Evolutionary conservation across 1,284 basidiomycete genomes (phyloP), one percentile per base, ranked within the genome.

Genomic region (Takashimella koratensis): DNA sequence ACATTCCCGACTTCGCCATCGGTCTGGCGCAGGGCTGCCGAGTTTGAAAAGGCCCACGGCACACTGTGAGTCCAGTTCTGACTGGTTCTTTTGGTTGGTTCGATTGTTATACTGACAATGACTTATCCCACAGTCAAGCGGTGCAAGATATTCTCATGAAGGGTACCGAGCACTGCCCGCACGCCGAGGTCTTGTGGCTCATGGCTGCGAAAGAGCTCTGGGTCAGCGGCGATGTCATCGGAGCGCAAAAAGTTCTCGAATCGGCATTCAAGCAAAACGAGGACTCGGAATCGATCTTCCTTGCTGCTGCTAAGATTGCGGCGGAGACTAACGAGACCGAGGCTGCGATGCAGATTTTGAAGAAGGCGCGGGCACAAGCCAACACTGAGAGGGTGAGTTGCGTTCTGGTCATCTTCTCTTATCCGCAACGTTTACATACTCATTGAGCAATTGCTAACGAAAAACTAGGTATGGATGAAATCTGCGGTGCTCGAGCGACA

Each of bases 131-230:
- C 57, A 88, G 86, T 49, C 86, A 89, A 58, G 85, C 87, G 13
- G 80, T 97, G n/a, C 85, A 91, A 64, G 84, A 84, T 1, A 82
- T 98, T 2, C 81, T 98, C 40, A 81, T 82, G 48, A 83, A 86
- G 42, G 93, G 94, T 0, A 90, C 95, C 19, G 80, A 87, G 52
- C 85, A 88, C 69, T 95, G 91, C 68, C 94, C 95, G 1, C 89
- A 93, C 62, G 92, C 92, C 1, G 95, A 98, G 74, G 87, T 91
- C 0, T 79, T 98, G 1, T 98, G 96, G 95, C 82, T 98, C 44
- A 94, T 96, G 89, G 86, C 88, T 52, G 95, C 95, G 3, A 94
- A 96, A 75, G 92, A 97, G 77, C 90, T 90, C 69, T 95, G 92
- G 90, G 71, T 90, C 10, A 83, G 84, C 8, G 88, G 89, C 6